These are phyloP conservation scores for Chytridium lagenaria DNA, from an alignment of 371 early-diverging fungal species.

Conservation along the genomic window DNA sequence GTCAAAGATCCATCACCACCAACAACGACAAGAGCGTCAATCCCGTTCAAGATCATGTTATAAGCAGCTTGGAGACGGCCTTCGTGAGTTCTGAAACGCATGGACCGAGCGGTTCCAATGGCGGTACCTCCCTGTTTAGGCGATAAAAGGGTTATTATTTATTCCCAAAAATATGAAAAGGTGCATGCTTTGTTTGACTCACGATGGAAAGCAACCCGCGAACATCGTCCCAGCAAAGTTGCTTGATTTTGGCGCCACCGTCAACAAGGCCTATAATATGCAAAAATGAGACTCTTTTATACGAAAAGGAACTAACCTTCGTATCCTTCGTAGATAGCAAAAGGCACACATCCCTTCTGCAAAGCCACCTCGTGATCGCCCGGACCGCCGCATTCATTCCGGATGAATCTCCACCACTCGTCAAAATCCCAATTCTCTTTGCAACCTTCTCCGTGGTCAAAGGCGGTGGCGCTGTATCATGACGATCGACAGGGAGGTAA, in stretches of 20 bases:
- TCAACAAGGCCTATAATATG: constrained; percentile 81
- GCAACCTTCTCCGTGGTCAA: neutral
- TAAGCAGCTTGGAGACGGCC: constrained; percentile 89
- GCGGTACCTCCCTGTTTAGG: constrained; percentile 91
- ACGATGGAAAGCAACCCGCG: constrained; percentile 80
- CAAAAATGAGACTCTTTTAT: constrained; percentile 9
- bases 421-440: constrained; percentile 89
- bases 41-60: constrained; percentile 89
- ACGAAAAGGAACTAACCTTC: constrained; percentile 67
- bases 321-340: constrained; percentile 95
- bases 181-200: constrained; percentile 30
- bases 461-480: neutral
- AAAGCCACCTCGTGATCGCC: constrained; percentile 93
- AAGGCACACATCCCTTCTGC: constrained; percentile 83
- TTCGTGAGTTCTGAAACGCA: constrained; percentile 81
- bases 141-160: neutral
- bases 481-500: constrained; percentile 1
- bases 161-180: neutral
- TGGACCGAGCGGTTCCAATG: constrained; percentile 95
- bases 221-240: constrained; percentile 91
- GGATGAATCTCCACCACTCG: constrained; percentile 98
- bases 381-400: constrained; percentile 99
- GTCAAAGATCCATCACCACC: constrained; percentile 99
- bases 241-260: constrained; percentile 86
- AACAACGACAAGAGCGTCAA: constrained; percentile 95